Evolutionary conservation across 805 yeast species (phyloP).

Genomic region (Yarrowia porcina): DNA sequence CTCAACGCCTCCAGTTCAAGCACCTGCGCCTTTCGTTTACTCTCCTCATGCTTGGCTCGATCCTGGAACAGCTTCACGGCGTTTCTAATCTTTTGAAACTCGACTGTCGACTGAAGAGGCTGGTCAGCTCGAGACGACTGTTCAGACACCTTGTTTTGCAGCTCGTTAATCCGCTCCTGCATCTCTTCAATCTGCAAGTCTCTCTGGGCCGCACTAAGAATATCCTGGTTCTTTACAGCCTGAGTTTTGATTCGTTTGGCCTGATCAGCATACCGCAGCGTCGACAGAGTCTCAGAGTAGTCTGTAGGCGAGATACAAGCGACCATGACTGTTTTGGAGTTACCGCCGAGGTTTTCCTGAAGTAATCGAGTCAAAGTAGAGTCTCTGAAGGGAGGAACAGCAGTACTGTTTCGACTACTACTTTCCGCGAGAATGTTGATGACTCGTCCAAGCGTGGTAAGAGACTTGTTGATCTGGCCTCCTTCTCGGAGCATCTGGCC

Average conservation of each 20-base stretch:
- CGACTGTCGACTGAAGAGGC: background rate
- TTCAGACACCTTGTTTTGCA: slow-evolving; percentile 30
- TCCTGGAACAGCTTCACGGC: slow-evolving; percentile 37
- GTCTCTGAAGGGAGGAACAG: slow-evolving; percentile 66
- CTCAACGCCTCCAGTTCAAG: slow-evolving; percentile 31
- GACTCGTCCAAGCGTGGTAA: slow-evolving; percentile 75
- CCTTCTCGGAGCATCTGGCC: slow-evolving; percentile 66
- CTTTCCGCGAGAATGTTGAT: slow-evolving; percentile 49
- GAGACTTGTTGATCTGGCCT: slow-evolving; percentile 68
- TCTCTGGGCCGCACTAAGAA: slow-evolving; percentile 41
- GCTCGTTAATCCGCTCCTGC: slow-evolving; percentile 41
- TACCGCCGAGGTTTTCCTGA: slow-evolving; percentile 76
- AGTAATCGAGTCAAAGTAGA: slow-evolving; percentile 71
- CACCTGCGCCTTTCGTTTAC: slow-evolving; percentile 32
- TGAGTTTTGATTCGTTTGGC: slow-evolving; percentile 65
- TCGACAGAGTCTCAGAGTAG: slow-evolving; percentile 72
- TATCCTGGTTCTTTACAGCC: slow-evolving; percentile 53
- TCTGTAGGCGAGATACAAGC: slow-evolving; percentile 81
- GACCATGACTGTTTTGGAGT: slow-evolving; percentile 83
- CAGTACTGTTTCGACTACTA: slow-evolving; percentile 18
- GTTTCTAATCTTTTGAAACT: slow-evolving; percentile 28
- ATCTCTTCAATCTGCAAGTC: slow-evolving; percentile 41
- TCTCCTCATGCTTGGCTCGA: slow-evolving; percentile 34
- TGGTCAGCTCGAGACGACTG: slow-evolving; percentile 2
- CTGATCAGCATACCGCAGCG: slow-evolving; percentile 72